phyloP scores from a whole-genome alignment of 2,329 filamentous ascomycete genomes.

The Fusarium sambucinum region DNA sequence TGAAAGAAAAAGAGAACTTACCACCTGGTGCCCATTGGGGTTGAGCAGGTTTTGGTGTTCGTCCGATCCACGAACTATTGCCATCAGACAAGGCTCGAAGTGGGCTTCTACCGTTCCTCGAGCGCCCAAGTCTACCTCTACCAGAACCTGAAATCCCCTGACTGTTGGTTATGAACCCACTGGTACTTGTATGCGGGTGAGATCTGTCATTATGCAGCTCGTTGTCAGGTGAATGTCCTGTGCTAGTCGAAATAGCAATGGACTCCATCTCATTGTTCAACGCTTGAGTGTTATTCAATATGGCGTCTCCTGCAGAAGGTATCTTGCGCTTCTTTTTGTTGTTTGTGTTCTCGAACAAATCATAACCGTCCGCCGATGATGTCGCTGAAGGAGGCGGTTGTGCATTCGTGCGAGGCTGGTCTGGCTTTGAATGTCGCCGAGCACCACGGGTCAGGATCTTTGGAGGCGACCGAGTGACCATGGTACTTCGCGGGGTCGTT shows the following conservation, averaged over 20 bases:
- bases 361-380: conserved; percentile 86
- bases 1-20: conserved; percentile 51
- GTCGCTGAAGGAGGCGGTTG: conserved; percentile 75
- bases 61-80: conserved; percentile 66
- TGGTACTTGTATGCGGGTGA: conserved; percentile 50
- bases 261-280: conserved; percentile 58
- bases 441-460: conserved; percentile 59
- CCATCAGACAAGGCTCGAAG: conserved; percentile 71
- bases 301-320: conserved; percentile 82
- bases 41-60: conserved; percentile 60
- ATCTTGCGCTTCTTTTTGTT: conserved; percentile 99
- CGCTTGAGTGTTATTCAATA: conserved; percentile 57
- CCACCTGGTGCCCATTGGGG: conserved; percentile 61
- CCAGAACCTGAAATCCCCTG: conserved; percentile 84
- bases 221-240: conserved; percentile 45
- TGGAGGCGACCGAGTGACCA: conserved; percentile 61
- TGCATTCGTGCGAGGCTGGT: conserved; percentile 59
- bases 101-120: conserved; percentile 70
- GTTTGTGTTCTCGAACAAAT: conserved; percentile 97
- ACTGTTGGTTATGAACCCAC: conserved; percentile 64
- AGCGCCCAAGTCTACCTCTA: conserved; percentile 83
- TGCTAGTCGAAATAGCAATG: conserved; percentile 43
- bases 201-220: conserved; percentile 49
- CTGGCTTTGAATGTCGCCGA: conserved; percentile 59
- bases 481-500: conserved; percentile 51